Evolutionary conservation across 495 filamentous ascomycete species (phyloP).

Genomic region (Evernia prunastri): DNA sequence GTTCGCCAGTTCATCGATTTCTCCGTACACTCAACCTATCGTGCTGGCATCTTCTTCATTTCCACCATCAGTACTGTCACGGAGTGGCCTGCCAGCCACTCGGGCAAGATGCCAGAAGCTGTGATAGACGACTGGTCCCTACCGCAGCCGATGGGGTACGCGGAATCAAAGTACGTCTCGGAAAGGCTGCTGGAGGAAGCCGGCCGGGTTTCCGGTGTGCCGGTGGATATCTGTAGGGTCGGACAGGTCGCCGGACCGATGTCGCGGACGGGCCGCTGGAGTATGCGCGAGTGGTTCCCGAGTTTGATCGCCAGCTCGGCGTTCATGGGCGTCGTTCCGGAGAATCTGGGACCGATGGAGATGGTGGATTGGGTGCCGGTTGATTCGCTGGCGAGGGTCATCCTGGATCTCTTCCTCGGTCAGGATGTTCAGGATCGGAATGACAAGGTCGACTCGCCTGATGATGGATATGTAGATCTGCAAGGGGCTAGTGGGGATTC

Average conservation of each 20-base stretch:
- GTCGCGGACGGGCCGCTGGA: slow-evolving; percentile 34
- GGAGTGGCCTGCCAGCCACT: neutral
- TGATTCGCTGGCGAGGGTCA: slow-evolving; percentile 36
- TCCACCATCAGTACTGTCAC: slow-evolving; percentile 43
- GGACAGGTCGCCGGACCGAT: slow-evolving; percentile 11
- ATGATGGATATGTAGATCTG: too few relatives aligned
- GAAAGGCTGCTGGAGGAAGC: slow-evolving; percentile 16
- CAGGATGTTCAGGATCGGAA: neutral
- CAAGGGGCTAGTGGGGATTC: too few relatives aligned
- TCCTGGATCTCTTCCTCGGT: slow-evolving; percentile 28
- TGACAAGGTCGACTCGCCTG: too few relatives aligned
- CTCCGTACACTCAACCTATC: slow-evolving; percentile 32
- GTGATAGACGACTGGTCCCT: neutral
- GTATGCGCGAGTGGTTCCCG: slow-evolving; percentile 50
- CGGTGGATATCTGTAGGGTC: neutral
- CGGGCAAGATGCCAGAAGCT: slow-evolving; percentile 2
- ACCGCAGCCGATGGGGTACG: slow-evolving; percentile 23
- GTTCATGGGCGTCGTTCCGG: slow-evolving; percentile 36
- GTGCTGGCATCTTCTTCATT: slow-evolving; percentile 47
- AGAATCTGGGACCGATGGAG: slow-evolving; percentile 32
- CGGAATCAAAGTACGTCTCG: slow-evolving; percentile 48
- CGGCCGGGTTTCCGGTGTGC: neutral
- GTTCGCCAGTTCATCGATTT: slow-evolving; percentile 51
- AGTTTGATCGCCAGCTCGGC: slow-evolving; percentile 37
- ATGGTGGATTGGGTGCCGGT: slow-evolving; percentile 37